Evolutionary conservation across 2,329 filamentous ascomycete genomes (phyloP), one percentile per base, ranked within the genome.

Genomic region (Aspergillus hortae): DNA sequence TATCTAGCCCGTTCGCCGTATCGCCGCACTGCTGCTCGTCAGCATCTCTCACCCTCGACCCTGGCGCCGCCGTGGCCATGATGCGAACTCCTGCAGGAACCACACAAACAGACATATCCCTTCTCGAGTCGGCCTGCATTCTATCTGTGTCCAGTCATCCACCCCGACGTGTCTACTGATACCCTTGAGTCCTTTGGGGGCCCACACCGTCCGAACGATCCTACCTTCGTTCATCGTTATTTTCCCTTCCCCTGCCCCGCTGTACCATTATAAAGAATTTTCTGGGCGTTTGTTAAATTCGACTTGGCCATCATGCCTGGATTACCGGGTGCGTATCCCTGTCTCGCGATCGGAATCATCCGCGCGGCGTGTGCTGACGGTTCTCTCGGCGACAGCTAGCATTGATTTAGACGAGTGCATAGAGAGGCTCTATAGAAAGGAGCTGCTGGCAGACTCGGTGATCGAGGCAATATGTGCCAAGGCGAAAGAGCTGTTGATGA

Each of bases 401-500:
- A 92, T 99, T 76, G 92, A 99, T 74, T 85, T 99, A 66, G 94
- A 99, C 78, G 91, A 97, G 82, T 99, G 94, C 77, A 97, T 99
- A 76, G 86, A 90, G 70, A 88, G 92, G 61, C 84, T 99, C 49
- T 97, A 97, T 77, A 92, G 94, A 70, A 96, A 96, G 72, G 94
- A 97, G 73, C 84, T 99, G 54, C 84, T 99, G 53, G 92, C 94
- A 65, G 94, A 99, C 75, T 96, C 92, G 40, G 92, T 99, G 61
- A 92, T 99, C 74, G 94, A 99, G 77, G 94, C 94, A 66, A 92
- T 99, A 84, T 99, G 94, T 78, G 92, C 94, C 73, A 99, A 99
- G 74, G 94, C 95, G 19, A 99, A 99, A 71, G 94, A 99, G 78
- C 81, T 99, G 63, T 82, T 99, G 62, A 99, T 99, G 94, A 92